A percentile compares a stretch with the other conserved stretches of the same genome.
phyloP scores from a whole-genome alignment of 176 grass and related monocot genomes.

The barley (Hordeum vulgare) region MorexV3_pseudomolecules_assembly NC_058519.1:457983625-457984124 shows the following conservation, averaged over 20 bases:
- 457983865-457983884: not conserved
- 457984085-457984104: not conserved
- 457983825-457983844: too few relatives aligned
- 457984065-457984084: not conserved
- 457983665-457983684: too few relatives aligned
- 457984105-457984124: not conserved
- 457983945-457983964: constrained; percentile 5
- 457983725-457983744: too few relatives aligned
- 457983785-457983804: too few relatives aligned
- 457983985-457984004: not conserved
- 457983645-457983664: too few relatives aligned
- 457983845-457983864: not conserved
- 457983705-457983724: too few relatives aligned
- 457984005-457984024: not conserved
- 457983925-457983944: not conserved
- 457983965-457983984: not conserved
- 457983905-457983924: not conserved
- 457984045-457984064: not conserved
- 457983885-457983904: not conserved
- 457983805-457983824: too few relatives aligned
- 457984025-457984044: not conserved
- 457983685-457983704: too few relatives aligned
- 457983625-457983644: too few relatives aligned
- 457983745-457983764: too few relatives aligned
- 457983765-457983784: too few relatives aligned